Evolutionary conservation across 768 basidiomycete species (phyloP).

Genomic region (Agrocybe praecox): DNA sequence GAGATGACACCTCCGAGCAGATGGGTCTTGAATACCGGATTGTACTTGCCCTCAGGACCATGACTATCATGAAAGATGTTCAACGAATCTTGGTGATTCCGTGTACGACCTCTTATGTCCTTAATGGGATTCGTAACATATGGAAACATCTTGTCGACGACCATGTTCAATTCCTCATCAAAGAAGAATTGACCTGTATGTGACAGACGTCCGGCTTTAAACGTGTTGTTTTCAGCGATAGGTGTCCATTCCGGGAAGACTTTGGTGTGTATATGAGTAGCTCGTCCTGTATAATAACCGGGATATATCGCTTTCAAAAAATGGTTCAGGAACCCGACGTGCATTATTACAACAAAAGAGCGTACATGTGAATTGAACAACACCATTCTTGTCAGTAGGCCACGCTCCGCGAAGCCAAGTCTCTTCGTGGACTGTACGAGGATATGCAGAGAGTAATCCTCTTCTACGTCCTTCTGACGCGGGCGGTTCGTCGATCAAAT

Average conservation of each 20-base stretch:
- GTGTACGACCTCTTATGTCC: constrained; percentile 47
- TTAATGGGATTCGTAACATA: constrained; percentile 53
- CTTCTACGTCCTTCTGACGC: constrained; percentile 46
- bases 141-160: constrained; percentile 57
- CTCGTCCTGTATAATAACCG: constrained; percentile 59
- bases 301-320: constrained; percentile 49
- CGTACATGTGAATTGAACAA: constrained; percentile 55
- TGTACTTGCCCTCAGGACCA: constrained; percentile 50
- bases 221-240: constrained; percentile 43
- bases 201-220: constrained; percentile 41
- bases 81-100: constrained; percentile 54
- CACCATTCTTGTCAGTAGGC: constrained; percentile 54
- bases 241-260: constrained; percentile 52
- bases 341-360: neutral
- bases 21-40: constrained; percentile 54
- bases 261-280: constrained; percentile 57
- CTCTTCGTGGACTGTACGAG: constrained; percentile 42
- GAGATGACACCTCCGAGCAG: constrained; percentile 50
- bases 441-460: constrained; percentile 46
- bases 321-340: neutral
- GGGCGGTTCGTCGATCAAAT: constrained; percentile 45
- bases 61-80: constrained; percentile 56
- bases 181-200: constrained; percentile 63
- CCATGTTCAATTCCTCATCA: constrained; percentile 51
- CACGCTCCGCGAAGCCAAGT: constrained; percentile 56